These are phyloP conservation scores for Pseudozyma sp. DNA, from an alignment of 1,284 basidiomycete genomes.

Conservation along the genomic window DNA sequence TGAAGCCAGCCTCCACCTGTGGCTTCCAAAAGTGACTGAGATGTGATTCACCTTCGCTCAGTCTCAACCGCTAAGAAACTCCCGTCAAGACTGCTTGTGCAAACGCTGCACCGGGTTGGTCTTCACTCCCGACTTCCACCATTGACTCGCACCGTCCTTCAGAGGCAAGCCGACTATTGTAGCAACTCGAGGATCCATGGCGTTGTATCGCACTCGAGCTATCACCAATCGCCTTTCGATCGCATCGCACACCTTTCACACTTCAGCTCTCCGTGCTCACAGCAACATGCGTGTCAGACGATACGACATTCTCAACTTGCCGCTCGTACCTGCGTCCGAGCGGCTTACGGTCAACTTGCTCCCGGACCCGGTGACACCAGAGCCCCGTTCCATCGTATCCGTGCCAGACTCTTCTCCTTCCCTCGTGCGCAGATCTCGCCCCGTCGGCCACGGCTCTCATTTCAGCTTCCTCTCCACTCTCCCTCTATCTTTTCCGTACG, in stretches of 20 bases:
- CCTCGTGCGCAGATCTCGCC: conserved; percentile 77
- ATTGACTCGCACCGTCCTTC: neutral
- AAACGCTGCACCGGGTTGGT: no score
- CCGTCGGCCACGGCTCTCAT: conserved; percentile 75
- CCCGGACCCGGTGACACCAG: conserved; percentile 75
- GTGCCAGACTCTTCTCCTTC: conserved; percentile 59
- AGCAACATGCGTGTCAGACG: conserved; percentile 25
- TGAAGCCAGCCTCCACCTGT: conserved; percentile 8
- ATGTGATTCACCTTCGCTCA: conserved; percentile 13
- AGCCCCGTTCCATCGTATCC: conserved; percentile 73
- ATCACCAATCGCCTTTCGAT: neutral
- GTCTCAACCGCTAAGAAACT: no score
- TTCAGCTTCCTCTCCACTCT: conserved; percentile 87
- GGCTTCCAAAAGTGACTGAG: conserved; percentile 8
- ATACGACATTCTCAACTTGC: conserved; percentile 70
- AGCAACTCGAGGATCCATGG: conserved; percentile 12
- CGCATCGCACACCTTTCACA: conserved; percentile 4
- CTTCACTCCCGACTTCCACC: conserved; percentile 5
- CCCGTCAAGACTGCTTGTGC: neutral
- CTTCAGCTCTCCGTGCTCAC: neutral
- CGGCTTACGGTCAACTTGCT: conserved; percentile 78
- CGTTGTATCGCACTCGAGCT: neutral
- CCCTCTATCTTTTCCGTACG: conserved; percentile 85
- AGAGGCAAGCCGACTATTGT: no score
- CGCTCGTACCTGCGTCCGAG: conserved; percentile 75